phyloP scores from a whole-genome alignment of 352 stramenopile species.

The Aphanomyces astaci region DNA sequence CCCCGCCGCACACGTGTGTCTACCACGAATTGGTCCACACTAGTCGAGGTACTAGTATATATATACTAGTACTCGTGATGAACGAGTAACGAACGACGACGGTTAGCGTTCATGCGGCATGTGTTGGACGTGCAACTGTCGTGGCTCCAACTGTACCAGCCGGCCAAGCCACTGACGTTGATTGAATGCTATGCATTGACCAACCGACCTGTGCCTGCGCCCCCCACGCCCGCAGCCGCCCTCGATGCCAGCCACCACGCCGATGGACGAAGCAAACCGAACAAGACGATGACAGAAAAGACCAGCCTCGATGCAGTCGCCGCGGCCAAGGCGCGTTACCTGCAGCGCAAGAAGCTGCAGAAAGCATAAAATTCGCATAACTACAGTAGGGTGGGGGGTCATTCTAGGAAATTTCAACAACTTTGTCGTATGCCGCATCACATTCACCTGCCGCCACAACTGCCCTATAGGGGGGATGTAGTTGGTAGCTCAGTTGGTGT shows the following conservation, averaged over 20 bases:
- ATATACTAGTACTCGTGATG: too few species aligned
- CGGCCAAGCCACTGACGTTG: conserved; percentile 32
- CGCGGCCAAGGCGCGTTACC: conserved; percentile 26
- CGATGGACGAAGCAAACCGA: neutral
- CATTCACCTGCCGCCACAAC: too few species aligned
- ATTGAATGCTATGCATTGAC: conserved; percentile 45
- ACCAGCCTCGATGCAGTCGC: conserved; percentile 15
- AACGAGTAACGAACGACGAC: too few species aligned
- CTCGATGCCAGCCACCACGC: neutral
- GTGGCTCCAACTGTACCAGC: conserved; percentile 46
- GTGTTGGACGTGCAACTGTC: conserved; percentile 38
- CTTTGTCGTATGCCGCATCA: too few species aligned
- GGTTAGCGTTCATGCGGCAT: conserved; percentile 46
- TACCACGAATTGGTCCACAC: conserved; percentile 70
- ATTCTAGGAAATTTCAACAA: too few species aligned
- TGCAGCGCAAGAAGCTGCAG: conserved; percentile 25
- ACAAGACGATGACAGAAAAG: conserved; percentile 2
- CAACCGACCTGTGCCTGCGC: conserved; percentile 9
- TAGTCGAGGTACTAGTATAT: conserved; percentile 32
- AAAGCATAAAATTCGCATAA: neutral
- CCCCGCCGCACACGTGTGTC: conserved; percentile 44
- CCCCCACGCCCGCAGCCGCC: neutral
- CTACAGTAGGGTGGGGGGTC: too few species aligned
- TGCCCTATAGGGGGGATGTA: too few species aligned
- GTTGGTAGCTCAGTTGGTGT: too few species aligned